Evolutionary conservation across 768 basidiomycete species (phyloP).

Genomic region (Steccherinum ochraceum): DNA sequence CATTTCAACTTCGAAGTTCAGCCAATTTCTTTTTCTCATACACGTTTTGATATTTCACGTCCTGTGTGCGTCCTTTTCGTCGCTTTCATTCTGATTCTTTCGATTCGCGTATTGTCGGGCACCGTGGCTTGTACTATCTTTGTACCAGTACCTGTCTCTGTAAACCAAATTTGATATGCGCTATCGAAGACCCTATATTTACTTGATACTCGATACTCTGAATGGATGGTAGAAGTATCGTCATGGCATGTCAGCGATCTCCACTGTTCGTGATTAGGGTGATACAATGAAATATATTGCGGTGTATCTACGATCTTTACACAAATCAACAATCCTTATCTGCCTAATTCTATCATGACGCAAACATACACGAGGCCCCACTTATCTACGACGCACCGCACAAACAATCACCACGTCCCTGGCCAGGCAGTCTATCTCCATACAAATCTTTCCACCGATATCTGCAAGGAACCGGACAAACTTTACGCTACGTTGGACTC

Average conservation of each 20-base stretch:
- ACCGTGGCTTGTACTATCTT: background rate
- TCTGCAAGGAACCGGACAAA: background rate
- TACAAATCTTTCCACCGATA: background rate
- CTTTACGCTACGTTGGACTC: background rate
- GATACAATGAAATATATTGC: background rate
- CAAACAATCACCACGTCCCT: background rate
- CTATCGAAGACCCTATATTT: too few species aligned
- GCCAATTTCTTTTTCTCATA: background rate
- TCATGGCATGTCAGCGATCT: background rate
- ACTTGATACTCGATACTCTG: too few species aligned
- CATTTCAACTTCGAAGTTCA: background rate
- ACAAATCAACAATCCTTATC: too few species aligned
- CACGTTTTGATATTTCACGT: background rate
- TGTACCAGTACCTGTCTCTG: background rate
- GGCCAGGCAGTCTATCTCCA: too few species aligned
- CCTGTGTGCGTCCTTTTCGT: background rate
- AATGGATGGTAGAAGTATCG: too few species aligned
- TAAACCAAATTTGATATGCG: background rate
- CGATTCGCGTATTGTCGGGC: background rate
- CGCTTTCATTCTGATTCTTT: background rate
- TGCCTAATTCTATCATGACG: too few species aligned
- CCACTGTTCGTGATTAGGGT: background rate
- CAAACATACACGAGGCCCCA: background rate
- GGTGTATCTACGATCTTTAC: background rate
- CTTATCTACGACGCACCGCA: background rate